Evolutionary conservation across 805 yeast genomes (phyloP), one percentile per base, ranked within the genome.

Genomic region (Kodamaea kakaduensis): DNA sequence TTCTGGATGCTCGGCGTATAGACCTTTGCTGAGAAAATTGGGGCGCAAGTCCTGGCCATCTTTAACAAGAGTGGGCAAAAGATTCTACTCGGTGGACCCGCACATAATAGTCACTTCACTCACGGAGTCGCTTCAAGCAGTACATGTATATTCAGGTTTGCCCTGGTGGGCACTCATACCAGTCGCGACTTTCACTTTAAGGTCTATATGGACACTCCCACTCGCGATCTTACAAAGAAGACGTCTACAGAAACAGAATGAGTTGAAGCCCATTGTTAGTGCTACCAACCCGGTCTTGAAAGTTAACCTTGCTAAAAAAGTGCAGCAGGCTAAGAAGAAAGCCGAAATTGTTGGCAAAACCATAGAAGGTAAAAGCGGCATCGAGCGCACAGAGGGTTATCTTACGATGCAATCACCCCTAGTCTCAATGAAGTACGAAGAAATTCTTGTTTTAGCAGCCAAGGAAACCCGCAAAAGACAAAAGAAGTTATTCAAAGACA

Each of bases 101-200:
- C 57, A 54, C n/a, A 36, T 47, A 8, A 26, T 65, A 9, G 58
- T 66, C 9, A 42, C 48, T 12, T 40, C 60, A 3, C 43, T 65
- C 38, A 64, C 71, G 1, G 64, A 61, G 25, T 38, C 64, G 5
- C 44, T 81, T 14, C 75, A 72, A 40, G 41, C 61, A 1, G 32
- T 76, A 1, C 90, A 84, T 56, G 58, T 69, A 6, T 37, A 49
- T n/a, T 54, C 78, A 0, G 83, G 84, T 0, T 48, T 89, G 2
- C 87, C 95, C 3, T 89, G 97, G 96, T 77, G 85, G 69, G 74
- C 75, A 0, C 60, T 87, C 24, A 81, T 89, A 7, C 97, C 97
- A 0, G 21, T 77, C 4, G 61, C 84, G 0, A 85, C 96, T 0
- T 53, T 88, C 16, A 61, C 77, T 0, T 54, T 89, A 14, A 69